phyloP scores from a whole-genome alignment of 1,284 basidiomycete species.

The Golubevia pallescens region DNA sequence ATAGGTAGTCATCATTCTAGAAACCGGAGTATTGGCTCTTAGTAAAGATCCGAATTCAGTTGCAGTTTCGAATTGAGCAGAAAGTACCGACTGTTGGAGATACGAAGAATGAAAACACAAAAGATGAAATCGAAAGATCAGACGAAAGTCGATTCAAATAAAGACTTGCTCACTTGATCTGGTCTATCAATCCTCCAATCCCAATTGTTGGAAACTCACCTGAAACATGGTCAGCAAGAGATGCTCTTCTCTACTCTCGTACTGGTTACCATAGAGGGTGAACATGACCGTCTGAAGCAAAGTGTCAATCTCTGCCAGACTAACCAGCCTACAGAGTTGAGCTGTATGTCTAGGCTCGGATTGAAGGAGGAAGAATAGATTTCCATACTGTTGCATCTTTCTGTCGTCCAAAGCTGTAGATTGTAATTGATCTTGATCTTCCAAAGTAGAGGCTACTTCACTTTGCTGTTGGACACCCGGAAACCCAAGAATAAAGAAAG shows the following conservation, averaged over 20 bases:
- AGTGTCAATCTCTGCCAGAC: slow-evolving; percentile 56
- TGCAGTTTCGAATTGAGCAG: slow-evolving; percentile 55
- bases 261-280: slow-evolving; percentile 62
- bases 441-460: slow-evolving; percentile 53
- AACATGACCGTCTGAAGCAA: slow-evolving; percentile 64
- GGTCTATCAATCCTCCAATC: background rate
- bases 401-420: slow-evolving; percentile 46
- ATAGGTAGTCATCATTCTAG: slow-evolving; percentile 63
- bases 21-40: slow-evolving; percentile 60
- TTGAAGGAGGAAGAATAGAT: slow-evolving; percentile 59
- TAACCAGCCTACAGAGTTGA: slow-evolving; percentile 54
- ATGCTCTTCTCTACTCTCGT: slow-evolving; percentile 60
- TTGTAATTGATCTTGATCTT: slow-evolving; percentile 35
- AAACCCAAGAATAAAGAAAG: background rate
- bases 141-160: background rate
- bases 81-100: slow-evolving; percentile 44
- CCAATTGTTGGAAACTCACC: slow-evolving; percentile 7
- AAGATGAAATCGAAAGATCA: slow-evolving; percentile 1
- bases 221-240: slow-evolving; percentile 62
- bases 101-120: background rate
- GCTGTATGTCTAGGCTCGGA: slow-evolving; percentile 60
- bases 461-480: slow-evolving; percentile 8
- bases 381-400: slow-evolving; percentile 57
- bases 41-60: slow-evolving; percentile 59
- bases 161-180: too few species aligned